A percentile compares a stretch with the other conserved stretches of the same genome.
phyloP scores from a whole-genome alignment of 257 asterid genomes.

The Solanum acaule region DNA sequence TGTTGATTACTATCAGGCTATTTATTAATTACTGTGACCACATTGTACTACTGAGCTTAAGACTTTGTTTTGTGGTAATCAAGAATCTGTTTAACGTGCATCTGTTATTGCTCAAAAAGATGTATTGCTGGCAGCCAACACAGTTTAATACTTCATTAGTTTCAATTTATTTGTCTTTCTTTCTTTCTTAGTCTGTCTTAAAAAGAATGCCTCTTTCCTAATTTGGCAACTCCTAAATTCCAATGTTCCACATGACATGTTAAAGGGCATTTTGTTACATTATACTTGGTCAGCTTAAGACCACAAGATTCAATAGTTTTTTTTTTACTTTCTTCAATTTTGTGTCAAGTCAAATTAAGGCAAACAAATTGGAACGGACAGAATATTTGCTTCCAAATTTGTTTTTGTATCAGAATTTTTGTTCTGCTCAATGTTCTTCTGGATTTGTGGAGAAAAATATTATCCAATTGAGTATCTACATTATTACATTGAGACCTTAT shows the following conservation, averaged over 20 bases:
- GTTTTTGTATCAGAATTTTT: neutral
- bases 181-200: neutral
- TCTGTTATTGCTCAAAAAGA: neutral
- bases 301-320: neutral
- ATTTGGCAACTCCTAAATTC: neutral
- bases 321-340: neutral
- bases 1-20: neutral
- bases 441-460: neutral
- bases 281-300: neutral
- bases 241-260: neutral
- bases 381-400: neutral
- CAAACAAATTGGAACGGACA: neutral
- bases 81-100: neutral
- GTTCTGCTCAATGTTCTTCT: neutral
- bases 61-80: neutral
- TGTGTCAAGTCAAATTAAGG: neutral
- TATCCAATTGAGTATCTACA: neutral
- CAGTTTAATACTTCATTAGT: neutral
- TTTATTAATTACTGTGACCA: neutral
- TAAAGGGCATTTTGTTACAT: neutral
- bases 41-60: neutral
- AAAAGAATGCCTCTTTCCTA: neutral
- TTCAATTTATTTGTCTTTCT: neutral
- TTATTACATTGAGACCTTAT: neutral
- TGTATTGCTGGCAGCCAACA: neutral